Evolutionary conservation across 768 basidiomycete genomes (phyloP), one percentile per base, ranked within the genome.

Genomic region (Rhodotorula sphaerocarpa): DNA sequence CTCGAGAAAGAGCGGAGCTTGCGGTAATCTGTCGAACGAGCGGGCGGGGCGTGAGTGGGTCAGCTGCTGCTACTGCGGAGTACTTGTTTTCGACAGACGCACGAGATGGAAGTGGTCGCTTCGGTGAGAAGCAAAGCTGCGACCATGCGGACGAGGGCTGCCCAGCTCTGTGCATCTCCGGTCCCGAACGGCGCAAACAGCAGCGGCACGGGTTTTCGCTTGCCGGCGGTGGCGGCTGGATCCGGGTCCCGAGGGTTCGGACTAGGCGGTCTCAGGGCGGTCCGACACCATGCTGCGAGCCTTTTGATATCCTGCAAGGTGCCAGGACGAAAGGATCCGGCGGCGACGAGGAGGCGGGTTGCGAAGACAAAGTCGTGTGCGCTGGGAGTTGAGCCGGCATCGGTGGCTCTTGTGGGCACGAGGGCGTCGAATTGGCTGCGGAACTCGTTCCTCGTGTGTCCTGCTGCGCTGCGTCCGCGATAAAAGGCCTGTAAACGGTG

Each of bases 1-100:
- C 30, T 69, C 67, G 63, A 69, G 67, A 28, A 69, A 65, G 5
- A 69, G 46, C 0, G 67, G 63, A 0, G 63, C 45, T 55, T 69
- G 67, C 3, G 63, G 52, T 0, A 54, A 25, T 2, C 67, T 68
- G 46, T 18, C 18, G 2, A 9, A 7, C 31, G 21, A 20, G 20
- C 4, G 11, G 25, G 6, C 12, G 10, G 21, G 1, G 12, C 11
- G 52, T 45, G 30, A 66, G n/a, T n/a, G n/a, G n/a, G n/a, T n/a
- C n/a, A n/a, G n/a, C n/a, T n/a, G n/a, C n/a, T n/a, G n/a, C n/a
- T n/a, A n/a, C n/a, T n/a, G n/a, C n/a, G n/a, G n/a, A n/a, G n/a
- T n/a, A n/a, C n/a, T n/a, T n/a, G n/a, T n/a, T n/a, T n/a, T n/a
- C n/a, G n/a, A n/a, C n/a, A n/a, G 25, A 59, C 67, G 57, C 48